phyloP scores from a whole-genome alignment of 169 alveolate species.

The Plasmodium sp. region DNA sequence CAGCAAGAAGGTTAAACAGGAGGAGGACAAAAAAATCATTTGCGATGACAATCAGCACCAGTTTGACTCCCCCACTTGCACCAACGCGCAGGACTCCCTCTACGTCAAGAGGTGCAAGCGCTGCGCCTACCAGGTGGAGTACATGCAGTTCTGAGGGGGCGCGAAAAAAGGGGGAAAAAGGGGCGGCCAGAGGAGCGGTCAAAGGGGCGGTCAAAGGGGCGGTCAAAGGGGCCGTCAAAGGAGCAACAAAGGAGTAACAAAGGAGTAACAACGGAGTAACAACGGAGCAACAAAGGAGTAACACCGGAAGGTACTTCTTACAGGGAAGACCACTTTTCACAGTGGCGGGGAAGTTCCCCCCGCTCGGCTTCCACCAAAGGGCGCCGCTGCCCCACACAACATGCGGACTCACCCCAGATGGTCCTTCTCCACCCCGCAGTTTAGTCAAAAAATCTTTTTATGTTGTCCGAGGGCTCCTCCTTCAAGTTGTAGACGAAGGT shows the following conservation, averaged over 20 bases:
- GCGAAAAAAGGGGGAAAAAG: no score
- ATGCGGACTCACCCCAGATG: not conserved
- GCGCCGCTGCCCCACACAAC: not conserved
- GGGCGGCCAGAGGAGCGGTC: no score
- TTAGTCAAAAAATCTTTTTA: constrained; percentile 57
- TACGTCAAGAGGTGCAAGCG: constrained; percentile 23
- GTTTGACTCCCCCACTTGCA: constrained; percentile 41
- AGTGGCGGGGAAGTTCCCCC: not conserved
- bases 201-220: not conserved
- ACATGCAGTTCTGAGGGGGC: constrained; percentile 20
- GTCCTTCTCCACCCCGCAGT: not conserved
- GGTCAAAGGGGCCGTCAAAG: not conserved
- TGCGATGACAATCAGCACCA: constrained; percentile 48
- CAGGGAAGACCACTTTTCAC: not conserved
- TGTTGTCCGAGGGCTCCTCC: constrained; percentile 72
- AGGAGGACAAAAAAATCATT: constrained; percentile 36
- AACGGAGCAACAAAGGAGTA: not conserved
- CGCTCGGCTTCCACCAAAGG: not conserved
- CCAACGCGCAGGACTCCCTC: constrained; percentile 12
- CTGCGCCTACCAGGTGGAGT: constrained; percentile 42
- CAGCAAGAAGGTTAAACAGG: constrained; percentile 17
- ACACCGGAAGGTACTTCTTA: not conserved
- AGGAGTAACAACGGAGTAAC: not conserved
- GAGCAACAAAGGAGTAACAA: not conserved
- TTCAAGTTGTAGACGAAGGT: constrained; percentile 66